Evolutionary conservation across 768 basidiomycete species (phyloP).

Genomic region (Neoboletus brunneissimus): DNA sequence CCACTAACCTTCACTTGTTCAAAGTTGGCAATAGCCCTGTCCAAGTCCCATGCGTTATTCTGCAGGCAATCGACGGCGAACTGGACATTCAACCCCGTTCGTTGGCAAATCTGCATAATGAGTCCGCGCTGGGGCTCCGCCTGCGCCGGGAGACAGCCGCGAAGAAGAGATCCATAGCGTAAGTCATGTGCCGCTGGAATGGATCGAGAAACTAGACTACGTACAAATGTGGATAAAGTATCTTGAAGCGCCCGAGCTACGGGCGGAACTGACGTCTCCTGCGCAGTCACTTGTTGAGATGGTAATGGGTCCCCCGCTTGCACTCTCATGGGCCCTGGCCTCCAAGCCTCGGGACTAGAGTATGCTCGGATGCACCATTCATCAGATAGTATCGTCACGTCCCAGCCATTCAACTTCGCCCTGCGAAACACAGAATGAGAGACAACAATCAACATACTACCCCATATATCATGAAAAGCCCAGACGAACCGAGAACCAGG

Average conservation of each 20-base stretch:
- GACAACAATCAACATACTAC: constrained; percentile 9
- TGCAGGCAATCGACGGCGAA: constrained; percentile 84
- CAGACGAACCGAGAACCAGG: constrained; percentile 77
- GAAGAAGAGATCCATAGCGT: constrained; percentile 6
- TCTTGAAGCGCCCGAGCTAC: constrained; percentile 43
- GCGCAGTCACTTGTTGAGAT: constrained; percentile 15
- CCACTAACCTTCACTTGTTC: constrained; percentile 77
- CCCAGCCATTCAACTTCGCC: constrained; percentile 84
- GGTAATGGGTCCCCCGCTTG: constrained; percentile 45
- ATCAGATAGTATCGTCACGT: constrained; percentile 86
- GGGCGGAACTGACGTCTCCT: constrained; percentile 33
- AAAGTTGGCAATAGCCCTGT: constrained; percentile 79
- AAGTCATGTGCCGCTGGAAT: constrained; percentile 12
- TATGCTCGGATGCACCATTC: constrained; percentile 81
- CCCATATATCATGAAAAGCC: background rate
- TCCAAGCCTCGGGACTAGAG: constrained; percentile 79
- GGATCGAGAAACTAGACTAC: constrained; percentile 27
- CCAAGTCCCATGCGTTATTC: constrained; percentile 82
- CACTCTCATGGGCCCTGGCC: constrained; percentile 68
- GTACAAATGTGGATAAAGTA: constrained; percentile 55
- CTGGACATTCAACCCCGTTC: constrained; percentile 75
- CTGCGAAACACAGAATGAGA: constrained; percentile 36
- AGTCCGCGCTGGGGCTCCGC: constrained; percentile 67
- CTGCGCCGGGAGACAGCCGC: constrained; percentile 35
- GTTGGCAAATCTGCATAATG: constrained; percentile 65